Evolutionary conservation across 2,329 filamentous ascomycete genomes (phyloP), one percentile per base, ranked within the genome.

Genomic region (Fusarium cyanostomum): DNA sequence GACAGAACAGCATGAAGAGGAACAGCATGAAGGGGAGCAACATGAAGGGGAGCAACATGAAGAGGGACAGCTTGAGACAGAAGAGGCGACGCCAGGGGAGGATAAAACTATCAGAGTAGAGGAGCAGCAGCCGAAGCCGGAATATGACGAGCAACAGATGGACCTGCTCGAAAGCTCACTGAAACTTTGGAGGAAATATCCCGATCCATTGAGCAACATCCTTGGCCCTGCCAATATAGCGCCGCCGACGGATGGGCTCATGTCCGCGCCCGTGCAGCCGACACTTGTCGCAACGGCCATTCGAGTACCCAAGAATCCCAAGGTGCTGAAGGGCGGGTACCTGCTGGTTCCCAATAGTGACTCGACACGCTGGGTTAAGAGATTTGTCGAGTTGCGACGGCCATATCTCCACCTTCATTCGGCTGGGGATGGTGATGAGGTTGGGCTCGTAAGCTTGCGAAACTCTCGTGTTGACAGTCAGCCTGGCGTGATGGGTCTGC

Each of bases 381-480:
- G 94, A 37, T 98, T 96, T 72, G 92, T 97, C 45, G 95, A 99
- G 78, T 85, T 99, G 26, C 87, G 95, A 28, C 86, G 91, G 49
- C 95, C 95, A 0, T 99, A 98, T 74, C 83, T 99, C 50, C 93
- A 98, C 75, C 86, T 99, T 31, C 92, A 98, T 78, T 91, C 87
- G 21, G 89, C 90, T 0, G 87, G 89, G 0, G 91, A 96, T 35
- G 94, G 94, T 15, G 95, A 98, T 68, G 94, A 97, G 76, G 85
- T 97, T 41, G 92, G 90, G 51, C 89, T 95, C 9, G 92, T 98
- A 69, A 96, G 94, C 73, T 82, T 99, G 52, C 87, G 90, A 31
- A 96, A 97, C 72, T 91, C 92, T 8, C 86, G 94, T n/a, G 89
- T 99, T 10, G 95, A 99, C 73, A 92, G 94, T 70, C 90, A 94